Evolutionary conservation across 1,139 yeast species (phyloP).

Genomic region (Suhomyces yuchorum): DNA sequence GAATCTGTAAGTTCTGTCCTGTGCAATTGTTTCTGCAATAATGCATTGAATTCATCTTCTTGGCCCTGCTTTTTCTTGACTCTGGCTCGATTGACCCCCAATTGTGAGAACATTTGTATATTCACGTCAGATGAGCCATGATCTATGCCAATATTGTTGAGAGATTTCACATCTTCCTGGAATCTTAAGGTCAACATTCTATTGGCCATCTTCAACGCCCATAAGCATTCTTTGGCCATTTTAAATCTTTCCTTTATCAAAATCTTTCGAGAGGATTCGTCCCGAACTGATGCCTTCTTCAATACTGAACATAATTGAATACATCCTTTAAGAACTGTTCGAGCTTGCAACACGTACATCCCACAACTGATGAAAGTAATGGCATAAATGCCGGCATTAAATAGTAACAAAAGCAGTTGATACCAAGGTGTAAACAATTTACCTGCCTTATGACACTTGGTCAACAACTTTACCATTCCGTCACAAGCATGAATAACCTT

Average conservation of each 20-base stretch:
- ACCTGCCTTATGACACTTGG: constrained; percentile 37
- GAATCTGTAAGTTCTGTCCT: constrained; percentile 10
- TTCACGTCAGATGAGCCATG: constrained; percentile 62
- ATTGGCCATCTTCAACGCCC: constrained; percentile 63
- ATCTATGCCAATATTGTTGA: constrained; percentile 51
- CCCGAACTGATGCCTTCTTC: constrained; percentile 35
- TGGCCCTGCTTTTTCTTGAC: constrained; percentile 9
- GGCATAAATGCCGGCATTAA: constrained; percentile 49
- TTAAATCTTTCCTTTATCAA: constrained; percentile 47
- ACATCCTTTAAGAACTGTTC: constrained; percentile 28
- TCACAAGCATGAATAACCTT: constrained; percentile 40
- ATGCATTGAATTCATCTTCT: constrained; percentile 25
- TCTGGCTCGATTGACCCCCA: constrained; percentile 31
- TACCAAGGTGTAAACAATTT: constrained; percentile 57
- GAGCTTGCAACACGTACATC: constrained; percentile 25
- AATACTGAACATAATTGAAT: constrained; percentile 31
- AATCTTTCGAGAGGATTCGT: constrained; percentile 27
- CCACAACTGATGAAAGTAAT: constrained; percentile 53
- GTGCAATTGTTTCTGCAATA: constrained; percentile 27
- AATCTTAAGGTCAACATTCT: constrained; percentile 52
- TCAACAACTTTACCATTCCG: constrained; percentile 37
- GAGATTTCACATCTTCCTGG: constrained; percentile 39
- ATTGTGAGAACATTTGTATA: constrained; percentile 48
- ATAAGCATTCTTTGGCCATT: constrained; percentile 64
- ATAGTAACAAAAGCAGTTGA: constrained; percentile 46